Evolutionary conservation across 179 eudicot species (phyloP).

Genomic region (Beta macrorhiza): DNA sequence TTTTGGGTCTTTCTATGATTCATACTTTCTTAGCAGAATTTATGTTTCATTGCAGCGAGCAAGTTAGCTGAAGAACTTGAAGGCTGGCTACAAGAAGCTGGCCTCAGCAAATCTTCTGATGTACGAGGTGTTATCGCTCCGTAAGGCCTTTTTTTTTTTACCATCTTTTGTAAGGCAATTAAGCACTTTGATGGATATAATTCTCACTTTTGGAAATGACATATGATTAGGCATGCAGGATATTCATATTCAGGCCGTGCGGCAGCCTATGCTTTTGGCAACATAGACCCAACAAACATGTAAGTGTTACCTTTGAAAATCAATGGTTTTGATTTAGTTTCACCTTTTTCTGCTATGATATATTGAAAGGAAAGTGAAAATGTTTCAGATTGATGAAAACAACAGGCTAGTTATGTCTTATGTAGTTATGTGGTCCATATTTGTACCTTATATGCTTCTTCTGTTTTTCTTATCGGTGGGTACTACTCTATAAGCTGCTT

Average conservation of each 20-base stretch:
- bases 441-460: background rate
- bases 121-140: constrained; percentile 99
- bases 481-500: constrained; percentile 11
- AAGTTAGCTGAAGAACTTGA: constrained; percentile 48
- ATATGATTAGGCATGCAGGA: constrained; percentile 87
- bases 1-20: background rate
- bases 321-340: background rate
- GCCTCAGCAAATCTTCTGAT: constrained; percentile 69
- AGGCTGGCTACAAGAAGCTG: constrained; percentile 75
- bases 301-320: constrained; percentile 33
- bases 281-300: constrained; percentile 85
- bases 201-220: constrained; percentile 25
- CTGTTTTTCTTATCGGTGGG: background rate
- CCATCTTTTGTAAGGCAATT: background rate
- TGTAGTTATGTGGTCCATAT: background rate
- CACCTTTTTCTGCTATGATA: background rate
- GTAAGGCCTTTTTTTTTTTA: constrained; percentile 52
- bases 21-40: constrained; percentile 4
- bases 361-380: background rate
- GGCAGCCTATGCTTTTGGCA: constrained; percentile 95
- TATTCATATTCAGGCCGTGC: constrained; percentile 98
- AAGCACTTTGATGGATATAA: constrained; percentile 3
- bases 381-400: background rate
- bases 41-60: constrained; percentile 47
- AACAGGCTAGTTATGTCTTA: background rate